Percentiles rank a stretch among this genome's conserved stretches.
Evolutionary conservation across 2,329 filamentous ascomycete species (phyloP).

Genomic region (Nannizziopsis arthrosporioides): DNA sequence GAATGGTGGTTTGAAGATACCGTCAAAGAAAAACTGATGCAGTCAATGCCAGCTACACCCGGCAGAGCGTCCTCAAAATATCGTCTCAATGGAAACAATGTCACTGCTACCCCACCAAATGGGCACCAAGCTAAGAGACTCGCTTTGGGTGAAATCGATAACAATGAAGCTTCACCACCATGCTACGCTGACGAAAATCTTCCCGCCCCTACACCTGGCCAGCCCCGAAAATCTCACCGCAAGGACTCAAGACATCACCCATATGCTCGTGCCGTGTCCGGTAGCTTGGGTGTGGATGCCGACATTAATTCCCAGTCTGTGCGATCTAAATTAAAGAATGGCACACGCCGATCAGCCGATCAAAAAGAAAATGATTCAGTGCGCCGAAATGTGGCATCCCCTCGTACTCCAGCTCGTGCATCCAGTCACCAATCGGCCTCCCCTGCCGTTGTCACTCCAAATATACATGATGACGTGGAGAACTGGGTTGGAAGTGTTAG

Average conservation of each 20-base stretch:
- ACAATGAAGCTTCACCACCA: constrained; percentile 49
- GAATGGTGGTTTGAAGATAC: constrained; percentile 85
- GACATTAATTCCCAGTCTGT: constrained; percentile 18
- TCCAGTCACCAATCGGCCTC: constrained; percentile 56
- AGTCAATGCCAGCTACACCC: constrained; percentile 47
- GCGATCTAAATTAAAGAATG: constrained; percentile 12
- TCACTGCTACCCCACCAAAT: constrained; percentile 75
- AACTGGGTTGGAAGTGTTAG: constrained; percentile 43
- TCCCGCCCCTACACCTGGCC: constrained; percentile 86
- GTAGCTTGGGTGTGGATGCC: constrained; percentile 29
- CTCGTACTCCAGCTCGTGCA: constrained; percentile 56
- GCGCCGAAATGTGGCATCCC: constrained; percentile 53
- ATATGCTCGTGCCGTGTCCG: constrained; percentile 50
- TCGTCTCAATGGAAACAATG: constrained; percentile 49
- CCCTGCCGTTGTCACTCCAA: constrained; percentile 59
- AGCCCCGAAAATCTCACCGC: constrained; percentile 79
- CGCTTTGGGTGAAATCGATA: constrained; percentile 86
- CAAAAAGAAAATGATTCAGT: constrained; percentile 68
- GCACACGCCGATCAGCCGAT: constrained; percentile 38
- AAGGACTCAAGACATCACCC: constrained; percentile 63
- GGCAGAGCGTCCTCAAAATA: constrained; percentile 44
- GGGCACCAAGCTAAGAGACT: constrained; percentile 62
- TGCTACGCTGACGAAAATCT: constrained; percentile 63
- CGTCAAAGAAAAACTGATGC: constrained; percentile 62
- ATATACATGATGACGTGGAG: constrained; percentile 53